phyloP scores from a whole-genome alignment of 2,329 filamentous ascomycete species.

The Rutstroemia sydowiana region DNA sequence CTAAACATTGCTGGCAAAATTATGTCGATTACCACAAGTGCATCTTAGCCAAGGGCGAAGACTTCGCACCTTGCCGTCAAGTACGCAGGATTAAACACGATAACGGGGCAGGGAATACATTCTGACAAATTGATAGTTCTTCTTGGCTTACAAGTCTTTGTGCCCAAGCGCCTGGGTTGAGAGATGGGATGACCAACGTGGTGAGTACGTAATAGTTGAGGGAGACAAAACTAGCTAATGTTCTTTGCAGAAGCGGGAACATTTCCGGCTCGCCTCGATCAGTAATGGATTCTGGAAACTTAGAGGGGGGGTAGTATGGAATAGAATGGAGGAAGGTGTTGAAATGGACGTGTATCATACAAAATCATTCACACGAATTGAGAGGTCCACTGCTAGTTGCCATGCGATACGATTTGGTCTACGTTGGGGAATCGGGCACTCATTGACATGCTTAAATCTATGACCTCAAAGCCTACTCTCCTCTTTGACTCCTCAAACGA shows the following conservation, averaged over 20 bases:
- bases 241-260: conserved; percentile 51
- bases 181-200: conserved; percentile 96
- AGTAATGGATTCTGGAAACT: conserved; percentile 21
- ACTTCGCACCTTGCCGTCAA: conserved; percentile 95
- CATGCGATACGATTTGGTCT: conserved; percentile 3
- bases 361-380: conserved; percentile 25
- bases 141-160: conserved; percentile 90
- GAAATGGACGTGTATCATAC: conserved; percentile 27
- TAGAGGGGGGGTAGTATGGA: conserved; percentile 3
- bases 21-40: conserved; percentile 99
- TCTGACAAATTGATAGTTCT: conserved; percentile 59
- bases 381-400: conserved; percentile 15
- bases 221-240: conserved; percentile 14
- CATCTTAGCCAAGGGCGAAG: conserved; percentile 95
- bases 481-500: conserved; percentile 22
- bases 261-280: conserved; percentile 60
- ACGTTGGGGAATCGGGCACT: not conserved
- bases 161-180: conserved; percentile 92
- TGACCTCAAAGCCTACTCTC: conserved; percentile 1
- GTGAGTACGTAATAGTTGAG: conserved; percentile 45
- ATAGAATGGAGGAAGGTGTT: conserved; percentile 17
- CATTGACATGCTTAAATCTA: conserved; percentile 1
- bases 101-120: conserved; percentile 37
- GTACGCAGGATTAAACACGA: conserved; percentile 43
- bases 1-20: conserved; percentile 99